Base-by-base conservation (phyloP, 1,284 basidiomycete species). In the Microbotryomycetes sp. region DNA sequence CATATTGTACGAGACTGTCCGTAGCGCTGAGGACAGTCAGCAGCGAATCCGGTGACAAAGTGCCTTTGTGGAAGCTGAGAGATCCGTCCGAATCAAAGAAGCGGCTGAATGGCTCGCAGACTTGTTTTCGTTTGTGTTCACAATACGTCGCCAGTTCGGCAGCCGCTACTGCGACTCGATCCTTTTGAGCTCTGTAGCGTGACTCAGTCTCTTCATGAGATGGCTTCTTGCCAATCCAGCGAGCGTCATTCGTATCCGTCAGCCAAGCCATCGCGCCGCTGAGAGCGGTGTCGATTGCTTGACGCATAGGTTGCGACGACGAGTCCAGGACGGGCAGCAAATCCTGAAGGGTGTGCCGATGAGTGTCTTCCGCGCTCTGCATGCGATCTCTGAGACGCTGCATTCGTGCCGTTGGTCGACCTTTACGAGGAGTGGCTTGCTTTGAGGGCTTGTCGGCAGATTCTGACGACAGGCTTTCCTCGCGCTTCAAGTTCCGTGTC, bases 1-100 rank as follows among this genome's bases (percentile, higher is more conserved):
- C 75, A 21, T 77, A 73, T 48, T 75, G 73, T 27, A 79, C 61
- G 27, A 83, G 67, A 60, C 80, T 79, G 49, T 79, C 73, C 35
- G 77, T 73, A 62, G 81, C 82, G 11, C 80, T 79, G 67, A 80
- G 79, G 41, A 78, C 73, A 49, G 81, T 62, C 67, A 80, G 79
- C 18, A 83, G 74, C 23, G 78, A 75, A 67, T 56, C 79, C 70
- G 61, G 81, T 67, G 71, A 66, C 24, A 65, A 71, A 28, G 41
- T 66, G 35, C 30, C 52, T 26, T 11, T 58, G 45, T 49, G 56
- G 46, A 61, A 52, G 5, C 61, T 62, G 27, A 76, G 65, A 13
- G 63, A 53, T 18, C 76, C 78, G 0, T 59, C 49, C 0, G 67
- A 52, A 55, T 77, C 76, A 66, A 77, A 79, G 23, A 73, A 61